A percentile compares a stretch with the other conserved stretches of the same genome.
These are phyloP conservation scores for Dothistroma pini DNA, from an alignment of 2,329 filamentous ascomycete genomes.

Conservation along the genomic window DNA sequence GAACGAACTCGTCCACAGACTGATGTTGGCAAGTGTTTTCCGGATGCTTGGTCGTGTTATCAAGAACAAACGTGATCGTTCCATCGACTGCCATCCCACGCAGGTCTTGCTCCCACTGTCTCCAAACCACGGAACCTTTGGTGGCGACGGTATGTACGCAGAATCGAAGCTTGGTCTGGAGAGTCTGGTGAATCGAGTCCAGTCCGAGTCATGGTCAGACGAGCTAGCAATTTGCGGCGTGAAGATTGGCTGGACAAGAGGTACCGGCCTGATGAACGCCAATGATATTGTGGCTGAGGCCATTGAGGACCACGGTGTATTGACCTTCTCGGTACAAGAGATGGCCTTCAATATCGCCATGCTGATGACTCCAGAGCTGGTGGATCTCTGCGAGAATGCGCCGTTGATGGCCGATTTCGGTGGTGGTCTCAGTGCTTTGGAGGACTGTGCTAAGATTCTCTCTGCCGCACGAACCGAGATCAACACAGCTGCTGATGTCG, in stretches of 20 bases:
- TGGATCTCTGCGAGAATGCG: conserved; percentile 91
- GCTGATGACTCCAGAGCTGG: conserved; percentile 89
- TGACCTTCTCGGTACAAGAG: conserved; percentile 98
- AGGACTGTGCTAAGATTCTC: conserved; percentile 92
- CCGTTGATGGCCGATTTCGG: conserved; percentile 97
- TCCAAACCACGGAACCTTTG: conserved; percentile 97
- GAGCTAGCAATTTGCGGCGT: conserved; percentile 98
- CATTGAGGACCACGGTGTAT: conserved; percentile 92
- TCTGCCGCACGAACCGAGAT: conserved; percentile 89
- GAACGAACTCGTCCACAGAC: conserved; percentile 95
- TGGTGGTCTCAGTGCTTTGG: conserved; percentile 95
- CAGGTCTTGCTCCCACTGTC: conserved; percentile 95
- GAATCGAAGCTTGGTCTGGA: conserved; percentile 97
- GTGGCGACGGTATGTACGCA: conserved; percentile 95
- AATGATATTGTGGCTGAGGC: conserved; percentile 98
- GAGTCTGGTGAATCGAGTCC: conserved; percentile 97
- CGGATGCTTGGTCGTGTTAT: conserved; percentile 89
- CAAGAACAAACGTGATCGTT: conserved; percentile 78
- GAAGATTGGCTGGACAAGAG: conserved; percentile 98
- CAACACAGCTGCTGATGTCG: conserved; percentile 90
- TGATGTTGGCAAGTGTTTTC: conserved; percentile 97
- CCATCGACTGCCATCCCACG: conserved; percentile 90
- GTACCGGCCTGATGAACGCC: conserved; percentile 94
- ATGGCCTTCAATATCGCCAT: conserved; percentile 99
- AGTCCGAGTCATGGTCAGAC: conserved; percentile 94